Evolutionary conservation across 805 yeast genomes (phyloP), one percentile per base, ranked within the genome.

Genomic region (Candida yuanshanica): DNA sequence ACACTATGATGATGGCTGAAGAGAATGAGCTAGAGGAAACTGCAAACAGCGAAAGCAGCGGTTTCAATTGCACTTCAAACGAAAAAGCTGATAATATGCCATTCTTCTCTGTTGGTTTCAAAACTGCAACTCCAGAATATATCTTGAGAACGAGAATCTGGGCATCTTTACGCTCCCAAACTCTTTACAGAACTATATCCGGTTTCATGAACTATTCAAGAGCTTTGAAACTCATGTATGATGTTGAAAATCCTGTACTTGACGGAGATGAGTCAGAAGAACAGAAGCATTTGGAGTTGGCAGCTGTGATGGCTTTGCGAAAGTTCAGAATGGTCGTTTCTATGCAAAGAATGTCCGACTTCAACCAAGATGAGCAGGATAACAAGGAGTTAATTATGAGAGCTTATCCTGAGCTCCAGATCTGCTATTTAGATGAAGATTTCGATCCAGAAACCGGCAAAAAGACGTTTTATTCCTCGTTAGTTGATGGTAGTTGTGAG

Each of bases 151-250:
- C 91, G 0, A 65, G 90, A 54, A 67, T 83, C 4, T 84, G 93
- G 93, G 82, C 89, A 2, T 81, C 91, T 0, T 59, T 80, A 37
- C 68, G 90, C 43, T 74, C 82, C 1, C 95, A 84, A 56, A 84
- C 93, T 0, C 64, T 84, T 37, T 84, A 77, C 55, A 64, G 91
- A 38, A 84, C 95, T 0, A 65, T 83, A 7, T 70, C 84, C 0
- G 93, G 95, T 0, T 83, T 84, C 51, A 74, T 75, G 77, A 83
- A 82, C 55, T 84, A 84, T 52, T 67, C 74, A 16, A 68, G 71
- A 27, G 91, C 91, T 0, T 68, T 84, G n/a, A 77, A 75, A 48
- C 60, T 83, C n/a, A 66, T 84, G 32, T 75, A 75, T 51, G 68
- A 74, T 32, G 70, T 77, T 17, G 91, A 84, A 53, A 69, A 69